Percentiles rank a stretch among this genome's conserved stretches.
These are phyloP conservation scores for Volvox reticuliferus DNA, from an alignment of 139 green algal species.

Conservation along the genomic window DNA sequence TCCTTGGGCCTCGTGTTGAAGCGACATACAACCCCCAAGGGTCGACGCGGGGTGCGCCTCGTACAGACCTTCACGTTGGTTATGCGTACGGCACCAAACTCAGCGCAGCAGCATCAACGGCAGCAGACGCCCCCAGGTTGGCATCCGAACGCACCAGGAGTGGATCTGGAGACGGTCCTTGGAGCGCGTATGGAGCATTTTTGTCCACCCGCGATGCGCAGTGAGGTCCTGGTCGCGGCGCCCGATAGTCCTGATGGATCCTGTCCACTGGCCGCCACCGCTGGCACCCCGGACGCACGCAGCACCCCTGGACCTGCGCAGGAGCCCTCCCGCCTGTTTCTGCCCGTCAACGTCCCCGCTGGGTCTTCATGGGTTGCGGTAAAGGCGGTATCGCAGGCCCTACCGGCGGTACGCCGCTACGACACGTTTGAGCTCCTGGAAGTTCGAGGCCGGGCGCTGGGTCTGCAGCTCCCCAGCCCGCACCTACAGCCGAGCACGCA, in stretches of 20 bases:
- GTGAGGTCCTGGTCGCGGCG: constrained; percentile 60
- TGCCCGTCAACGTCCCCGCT: neutral
- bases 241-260: neutral
- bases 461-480: neutral
- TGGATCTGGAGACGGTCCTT: constrained; percentile 43
- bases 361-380: neutral
- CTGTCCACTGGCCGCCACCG: too few relatives aligned
- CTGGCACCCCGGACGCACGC: neutral
- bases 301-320: too few relatives aligned
- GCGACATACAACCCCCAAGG: neutral
- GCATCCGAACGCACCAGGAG: neutral
- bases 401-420: constrained; percentile 8
- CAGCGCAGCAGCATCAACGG: neutral
- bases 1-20: constrained; percentile 64
- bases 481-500: too few relatives aligned
- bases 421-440: constrained; percentile 25
- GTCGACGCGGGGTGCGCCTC: constrained; percentile 4
- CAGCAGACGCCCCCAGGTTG: neutral
- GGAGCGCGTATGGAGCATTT: neutral
- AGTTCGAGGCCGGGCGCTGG: neutral
- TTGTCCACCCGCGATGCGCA: constrained; percentile 61
- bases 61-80: constrained; percentile 67
- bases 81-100: constrained; percentile 30
- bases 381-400: neutral
- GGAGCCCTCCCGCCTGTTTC: neutral